Conservation (phyloP, 345 rosid species). For the Corymbia maculata region DNA sequence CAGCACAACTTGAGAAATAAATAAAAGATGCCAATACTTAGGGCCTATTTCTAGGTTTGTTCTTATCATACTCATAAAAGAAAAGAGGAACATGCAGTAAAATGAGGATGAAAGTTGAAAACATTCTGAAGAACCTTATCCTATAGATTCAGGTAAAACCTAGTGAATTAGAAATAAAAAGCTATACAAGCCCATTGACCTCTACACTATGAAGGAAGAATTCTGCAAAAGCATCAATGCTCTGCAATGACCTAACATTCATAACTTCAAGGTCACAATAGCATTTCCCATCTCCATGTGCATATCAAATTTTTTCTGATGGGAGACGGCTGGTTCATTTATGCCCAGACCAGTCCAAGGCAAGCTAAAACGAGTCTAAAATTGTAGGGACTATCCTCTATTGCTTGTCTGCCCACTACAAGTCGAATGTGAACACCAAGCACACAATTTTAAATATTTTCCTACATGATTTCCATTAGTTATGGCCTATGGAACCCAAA, state of each 20-base stretch:
- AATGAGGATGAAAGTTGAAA: not conserved
- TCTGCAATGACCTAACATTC: not conserved
- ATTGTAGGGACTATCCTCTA: not conserved
- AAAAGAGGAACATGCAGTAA: not conserved
- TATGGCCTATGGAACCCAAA: not conserved
- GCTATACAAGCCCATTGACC: not conserved
- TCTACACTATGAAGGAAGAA: not conserved
- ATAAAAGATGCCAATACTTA: not conserved
- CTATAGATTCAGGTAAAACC: not conserved
- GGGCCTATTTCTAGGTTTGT: not conserved
- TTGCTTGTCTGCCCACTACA: not conserved
- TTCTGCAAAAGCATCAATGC: not conserved
- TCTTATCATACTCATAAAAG: not conserved
- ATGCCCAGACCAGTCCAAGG: not conserved
- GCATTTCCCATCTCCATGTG: not conserved
- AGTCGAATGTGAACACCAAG: not conserved
- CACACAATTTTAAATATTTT: not conserved
- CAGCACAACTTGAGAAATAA: not conserved
- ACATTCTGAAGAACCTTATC: not conserved
- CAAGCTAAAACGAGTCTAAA: not conserved
- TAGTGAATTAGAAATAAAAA: not conserved
- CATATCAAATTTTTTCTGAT: not conserved
- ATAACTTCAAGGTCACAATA: not conserved
- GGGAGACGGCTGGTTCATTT: not conserved
- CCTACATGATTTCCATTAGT: not conserved